phyloP scores from a whole-genome alignment of 305 asterid genomes.

The Solanum hybrid region DNA sequence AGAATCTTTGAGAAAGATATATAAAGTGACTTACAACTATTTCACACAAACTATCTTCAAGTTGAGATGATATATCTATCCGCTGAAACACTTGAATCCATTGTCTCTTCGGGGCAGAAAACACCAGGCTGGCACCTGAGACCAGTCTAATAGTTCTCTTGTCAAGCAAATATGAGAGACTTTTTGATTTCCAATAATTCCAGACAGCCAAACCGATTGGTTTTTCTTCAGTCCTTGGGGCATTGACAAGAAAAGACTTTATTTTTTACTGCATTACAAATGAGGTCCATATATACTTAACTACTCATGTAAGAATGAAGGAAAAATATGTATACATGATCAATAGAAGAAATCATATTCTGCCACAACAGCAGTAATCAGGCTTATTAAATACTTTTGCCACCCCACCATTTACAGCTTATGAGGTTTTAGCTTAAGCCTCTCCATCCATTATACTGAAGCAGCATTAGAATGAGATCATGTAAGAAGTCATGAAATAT shows the following conservation, averaged over 20 bases:
- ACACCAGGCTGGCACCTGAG: constrained; percentile 66
- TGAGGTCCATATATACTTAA: background rate
- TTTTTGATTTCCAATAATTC: constrained; percentile 53
- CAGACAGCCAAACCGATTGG: constrained; percentile 35
- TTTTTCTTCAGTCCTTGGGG: constrained; percentile 39
- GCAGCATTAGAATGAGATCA: background rate
- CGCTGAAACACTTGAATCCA: constrained; percentile 55
- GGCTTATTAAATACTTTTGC: background rate
- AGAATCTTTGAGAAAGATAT: background rate
- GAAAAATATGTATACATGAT: background rate
- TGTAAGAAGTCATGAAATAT: background rate
- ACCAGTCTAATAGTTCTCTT: constrained; percentile 63
- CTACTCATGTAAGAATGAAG: background rate
- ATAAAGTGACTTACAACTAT: constrained; percentile 37
- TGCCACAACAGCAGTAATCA: background rate
- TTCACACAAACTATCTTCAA: constrained; percentile 30
- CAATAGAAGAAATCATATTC: background rate
- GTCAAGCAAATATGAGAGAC: constrained; percentile 66
- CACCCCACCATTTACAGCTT: background rate
- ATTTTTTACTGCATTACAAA: background rate
- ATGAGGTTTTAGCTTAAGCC: background rate
- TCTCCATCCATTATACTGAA: background rate
- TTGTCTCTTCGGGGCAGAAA: constrained; percentile 46
- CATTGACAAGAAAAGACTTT: background rate
- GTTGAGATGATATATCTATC: constrained; percentile 27